Evolutionary conservation across 805 yeast genomes (phyloP), one percentile per base, ranked within the genome.

Genomic region (Peterozyma xylosa): DNA sequence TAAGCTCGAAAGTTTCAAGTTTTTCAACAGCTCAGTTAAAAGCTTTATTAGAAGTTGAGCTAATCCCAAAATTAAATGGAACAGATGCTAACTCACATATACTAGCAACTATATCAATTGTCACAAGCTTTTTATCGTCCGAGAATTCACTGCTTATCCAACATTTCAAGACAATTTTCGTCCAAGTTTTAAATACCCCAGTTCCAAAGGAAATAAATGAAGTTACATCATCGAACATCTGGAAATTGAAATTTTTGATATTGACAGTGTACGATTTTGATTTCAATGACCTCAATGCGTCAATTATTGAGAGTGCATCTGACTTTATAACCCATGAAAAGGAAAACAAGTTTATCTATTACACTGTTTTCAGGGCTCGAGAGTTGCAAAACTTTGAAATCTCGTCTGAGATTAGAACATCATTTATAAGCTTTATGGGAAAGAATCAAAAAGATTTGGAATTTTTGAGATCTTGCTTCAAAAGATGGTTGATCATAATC

Each of bases 401-500:
- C 2, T 17, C 46, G 0, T 33, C 39, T 7, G 30, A 37, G 3
- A 35, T 66, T 10, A 33, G 49, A 3, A 33, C 41, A 1, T 42
- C 46, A 1, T 65, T 68, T 41, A 39, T 66, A n/a, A 41, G 46
- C 5, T 60, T 49, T 43, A 51, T 62, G 11, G 40, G 47, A 14
- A 48, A 41, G 6, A 38, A 30, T 11, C 30, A 41, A 15, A 27
- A 39, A 2, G 42, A 55, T 2, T 15, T 43, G 1, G 42, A 43
- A 1, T 47, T 58, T 41, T 43, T 64, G 9, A 29, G 46, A 33
- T 43, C 53, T 11, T 42, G 68, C 0, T 67, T 80, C 42, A 49
- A 53, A 9, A 73, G 86, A 52, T 83, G 88, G 88, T 53, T 70
- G 35, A 72, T 80, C 1, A 46, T 82, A 1, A 43, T 71, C 35